Percentiles rank a stretch among this genome's conserved stretches.
Conservation (phyloP, 2,329 filamentous ascomycete species). For the Zasmidium citrigriseum region DNA sequence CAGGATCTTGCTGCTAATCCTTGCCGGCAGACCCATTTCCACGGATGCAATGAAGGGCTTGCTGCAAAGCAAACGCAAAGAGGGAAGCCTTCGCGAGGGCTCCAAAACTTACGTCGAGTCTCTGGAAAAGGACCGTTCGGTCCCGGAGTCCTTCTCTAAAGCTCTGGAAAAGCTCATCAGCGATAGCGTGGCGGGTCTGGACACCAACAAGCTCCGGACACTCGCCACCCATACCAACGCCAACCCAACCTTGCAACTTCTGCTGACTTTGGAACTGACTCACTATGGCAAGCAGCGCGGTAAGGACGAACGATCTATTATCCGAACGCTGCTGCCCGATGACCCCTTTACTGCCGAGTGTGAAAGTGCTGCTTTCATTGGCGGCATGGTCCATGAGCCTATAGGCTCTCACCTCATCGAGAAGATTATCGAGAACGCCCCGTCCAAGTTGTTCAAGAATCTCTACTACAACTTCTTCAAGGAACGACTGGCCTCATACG, state of each 20-base stretch:
- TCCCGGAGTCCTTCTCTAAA: conserved; percentile 76
- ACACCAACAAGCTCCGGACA: conserved; percentile 76
- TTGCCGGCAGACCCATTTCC: conserved; percentile 80
- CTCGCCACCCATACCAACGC: conserved; percentile 87
- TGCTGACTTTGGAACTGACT: conserved; percentile 82
- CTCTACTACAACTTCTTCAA: conserved; percentile 80
- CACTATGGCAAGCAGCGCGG: conserved; percentile 68
- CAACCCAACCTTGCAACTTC: conserved; percentile 87
- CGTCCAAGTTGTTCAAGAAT: conserved; percentile 87
- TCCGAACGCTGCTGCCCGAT: conserved; percentile 77
- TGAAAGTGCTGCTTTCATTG: conserved; percentile 78
- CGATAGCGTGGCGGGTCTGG: conserved; percentile 73
- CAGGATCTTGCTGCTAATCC: conserved; percentile 78
- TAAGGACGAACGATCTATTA: conserved; percentile 67
- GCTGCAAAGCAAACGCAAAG: conserved; percentile 91
- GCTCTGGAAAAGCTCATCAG: conserved; percentile 80
- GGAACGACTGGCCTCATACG: conserved; percentile 74
- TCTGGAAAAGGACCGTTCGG: conserved; percentile 45
- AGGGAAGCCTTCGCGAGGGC: conserved; percentile 65
- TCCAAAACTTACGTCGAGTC: conserved; percentile 53
- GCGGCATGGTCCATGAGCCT: conserved; percentile 82
- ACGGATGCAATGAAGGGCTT: conserved; percentile 68
- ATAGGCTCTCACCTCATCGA: conserved; percentile 90
- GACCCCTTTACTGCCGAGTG: conserved; percentile 72
- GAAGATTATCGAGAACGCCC: conserved; percentile 75